Percentiles rank a stretch among this genome's conserved stretches.
These are phyloP conservation scores for Grosmannia clavigera DNA, from an alignment of 2,329 filamentous ascomycete species.

Conservation along the genomic window DNA sequence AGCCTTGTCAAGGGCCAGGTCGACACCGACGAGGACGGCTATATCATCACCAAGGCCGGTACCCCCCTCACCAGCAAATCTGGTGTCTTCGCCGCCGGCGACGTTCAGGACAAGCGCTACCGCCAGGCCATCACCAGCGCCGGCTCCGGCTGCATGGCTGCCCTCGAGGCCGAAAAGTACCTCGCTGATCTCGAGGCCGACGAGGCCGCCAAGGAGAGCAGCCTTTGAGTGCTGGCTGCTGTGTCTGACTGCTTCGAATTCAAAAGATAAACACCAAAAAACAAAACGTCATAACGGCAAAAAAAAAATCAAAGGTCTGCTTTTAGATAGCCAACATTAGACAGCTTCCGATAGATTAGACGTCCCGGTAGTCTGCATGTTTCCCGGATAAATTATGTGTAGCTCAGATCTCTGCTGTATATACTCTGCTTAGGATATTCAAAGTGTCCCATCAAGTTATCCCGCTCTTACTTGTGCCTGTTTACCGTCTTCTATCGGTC, in stretches of 20 bases:
- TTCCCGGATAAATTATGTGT: background rate
- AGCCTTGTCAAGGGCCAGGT: constrained; percentile 77
- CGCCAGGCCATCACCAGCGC: constrained; percentile 96
- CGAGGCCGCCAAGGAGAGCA: constrained; percentile 9
- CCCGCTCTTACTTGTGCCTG: too few species aligned
- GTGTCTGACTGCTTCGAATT: background rate
- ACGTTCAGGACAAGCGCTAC: constrained; percentile 98
- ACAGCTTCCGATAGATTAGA: background rate
- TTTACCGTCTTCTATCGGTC: background rate
- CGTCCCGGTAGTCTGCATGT: background rate
- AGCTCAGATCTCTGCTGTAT: background rate
- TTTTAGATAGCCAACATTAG: background rate
- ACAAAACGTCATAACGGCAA: too few species aligned
- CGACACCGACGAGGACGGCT: constrained; percentile 78
- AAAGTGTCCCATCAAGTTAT: too few species aligned
- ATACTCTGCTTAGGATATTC: background rate
- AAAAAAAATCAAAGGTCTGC: background rate
- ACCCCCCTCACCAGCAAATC: constrained; percentile 78
- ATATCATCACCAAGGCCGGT: constrained; percentile 79
- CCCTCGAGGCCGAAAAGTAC: constrained; percentile 90
- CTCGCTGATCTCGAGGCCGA: constrained; percentile 61
- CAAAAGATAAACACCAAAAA: too few species aligned
- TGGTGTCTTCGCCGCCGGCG: constrained; percentile 91
- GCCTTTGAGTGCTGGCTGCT: background rate
- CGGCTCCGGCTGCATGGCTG: constrained; percentile 88